Percentiles rank a stretch among this genome's conserved stretches.
phyloP scores from a whole-genome alignment of 78 protist species.

The Blattamonas nauphoetae region DNA sequence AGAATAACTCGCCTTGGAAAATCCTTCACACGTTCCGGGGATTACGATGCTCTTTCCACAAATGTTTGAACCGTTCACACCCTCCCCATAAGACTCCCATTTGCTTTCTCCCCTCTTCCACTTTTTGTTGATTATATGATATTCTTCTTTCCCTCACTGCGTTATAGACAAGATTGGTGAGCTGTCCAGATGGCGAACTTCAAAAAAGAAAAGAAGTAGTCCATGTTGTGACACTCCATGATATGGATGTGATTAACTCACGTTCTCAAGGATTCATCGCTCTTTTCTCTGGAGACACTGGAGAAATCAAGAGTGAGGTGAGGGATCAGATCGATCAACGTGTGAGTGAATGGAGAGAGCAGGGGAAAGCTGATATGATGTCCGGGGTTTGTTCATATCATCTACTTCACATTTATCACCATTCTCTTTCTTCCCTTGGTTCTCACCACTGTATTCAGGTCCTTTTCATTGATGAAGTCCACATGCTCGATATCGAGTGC shows the following conservation, averaged over 20 bases:
- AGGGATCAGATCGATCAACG: slow-evolving; percentile 85
- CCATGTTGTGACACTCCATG: slow-evolving; percentile 89
- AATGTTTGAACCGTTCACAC: neutral
- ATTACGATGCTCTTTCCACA: slow-evolving; percentile 86
- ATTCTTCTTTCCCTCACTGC: neutral
- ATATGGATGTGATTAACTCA: slow-evolving; percentile 94
- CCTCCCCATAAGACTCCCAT: neutral
- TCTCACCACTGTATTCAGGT: slow-evolving; percentile 11
- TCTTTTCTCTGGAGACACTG: slow-evolving; percentile 88
- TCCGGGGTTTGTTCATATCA: slow-evolving; percentile 72
- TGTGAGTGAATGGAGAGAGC: slow-evolving; percentile 94
- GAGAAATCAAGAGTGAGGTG: slow-evolving; percentile 80
- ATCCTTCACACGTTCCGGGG: slow-evolving; percentile 72
- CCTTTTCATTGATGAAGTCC: slow-evolving; percentile 95
- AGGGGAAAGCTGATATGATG: slow-evolving; percentile 90
- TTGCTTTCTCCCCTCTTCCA: neutral
- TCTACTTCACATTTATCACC: too few species aligned
- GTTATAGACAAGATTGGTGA: slow-evolving; percentile 59
- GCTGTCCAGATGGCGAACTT: slow-evolving; percentile 86
- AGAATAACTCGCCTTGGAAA: slow-evolving; percentile 83
- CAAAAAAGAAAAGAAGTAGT: slow-evolving; percentile 82
- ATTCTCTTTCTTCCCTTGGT: too few species aligned
- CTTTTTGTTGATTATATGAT: neutral
- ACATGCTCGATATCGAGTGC: slow-evolving; percentile 98
- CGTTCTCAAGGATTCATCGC: slow-evolving; percentile 90